Percentiles rank a stretch among this genome's conserved stretches.
These are phyloP conservation scores for Aristolochia fimbriata DNA, from an alignment of 164 flowering plant genomes.

Conservation along the genomic window DNA sequence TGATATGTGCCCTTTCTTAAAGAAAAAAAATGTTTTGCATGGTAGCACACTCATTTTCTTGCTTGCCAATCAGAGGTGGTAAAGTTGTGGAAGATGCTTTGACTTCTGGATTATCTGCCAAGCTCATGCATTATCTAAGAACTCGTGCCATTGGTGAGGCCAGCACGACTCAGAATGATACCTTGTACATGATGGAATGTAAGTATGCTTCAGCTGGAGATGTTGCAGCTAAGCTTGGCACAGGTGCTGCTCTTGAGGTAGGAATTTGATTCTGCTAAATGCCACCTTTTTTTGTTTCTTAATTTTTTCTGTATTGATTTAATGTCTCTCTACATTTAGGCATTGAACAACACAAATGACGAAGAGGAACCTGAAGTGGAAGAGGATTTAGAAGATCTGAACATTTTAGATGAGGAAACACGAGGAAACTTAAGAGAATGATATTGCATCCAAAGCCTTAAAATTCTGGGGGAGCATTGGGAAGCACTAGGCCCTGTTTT, in stretches of 20 bases:
- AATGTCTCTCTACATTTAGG: conserved; percentile 27
- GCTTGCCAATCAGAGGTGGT: conserved; percentile 47
- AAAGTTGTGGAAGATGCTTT: conserved; percentile 84
- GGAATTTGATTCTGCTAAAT: conserved; percentile 1
- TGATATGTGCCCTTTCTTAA: no score
- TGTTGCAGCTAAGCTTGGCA: conserved; percentile 92
- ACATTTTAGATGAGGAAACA: conserved; percentile 44
- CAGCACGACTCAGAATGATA: conserved; percentile 51
- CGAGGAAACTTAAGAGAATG: conserved; percentile 71
- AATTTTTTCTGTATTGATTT: conserved; percentile 2
- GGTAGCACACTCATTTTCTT: background rate
- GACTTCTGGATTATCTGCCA: conserved; percentile 81
- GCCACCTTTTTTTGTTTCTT: background rate
- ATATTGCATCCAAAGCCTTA: conserved; percentile 87
- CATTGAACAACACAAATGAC: conserved; percentile 42
- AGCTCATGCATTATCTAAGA: conserved; percentile 94
- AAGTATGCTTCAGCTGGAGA: conserved; percentile 72
- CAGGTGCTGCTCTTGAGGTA: conserved; percentile 83
- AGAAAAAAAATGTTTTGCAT: no score
- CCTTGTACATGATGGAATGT: conserved; percentile 28
- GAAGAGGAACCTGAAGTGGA: conserved; percentile 53
- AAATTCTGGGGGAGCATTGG: conserved; percentile 78
- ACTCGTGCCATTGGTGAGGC: conserved; percentile 68
- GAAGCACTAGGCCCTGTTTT: conserved; percentile 96
- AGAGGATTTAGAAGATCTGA: conserved; percentile 60